Evolutionary conservation across 331 rosid species (phyloP), one percentile per base, ranked within the genome.

Genomic region (Pyrus hybrid): DNA sequence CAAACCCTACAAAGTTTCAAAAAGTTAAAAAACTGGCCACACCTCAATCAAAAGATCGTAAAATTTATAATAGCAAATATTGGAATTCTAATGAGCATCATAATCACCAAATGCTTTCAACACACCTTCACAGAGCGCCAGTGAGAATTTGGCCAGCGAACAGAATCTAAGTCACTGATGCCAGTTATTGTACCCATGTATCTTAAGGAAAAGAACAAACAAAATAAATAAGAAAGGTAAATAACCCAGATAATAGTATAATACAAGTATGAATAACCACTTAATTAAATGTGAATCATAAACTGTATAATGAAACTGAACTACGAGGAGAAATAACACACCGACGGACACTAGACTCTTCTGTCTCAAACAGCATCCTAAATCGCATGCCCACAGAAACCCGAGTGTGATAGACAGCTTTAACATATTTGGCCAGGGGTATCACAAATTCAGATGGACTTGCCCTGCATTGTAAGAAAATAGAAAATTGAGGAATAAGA

Each of bases 61-160:
- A 32, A 16, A 25, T 2, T 60, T 7, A 3, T 11, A 33, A 21
- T 2, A 35, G 30, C 29, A 61, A 33, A 37, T 5, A 73, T 23
- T 26, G 6, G 25, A 21, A 57, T 28, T 72, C 21, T 57, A 14
- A 62, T 12, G 13, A 68, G 63, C 51, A 61, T 37, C 23, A 47
- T 33, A 58, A 67, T 13, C 25, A 35, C 33, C 77, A 78, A 82
- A 61, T 71, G 64, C 67, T 74, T 71, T 43, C 37, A 54, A 75
- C 91, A 76, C 72, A 89, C 94, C 94, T 89, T 89, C 80, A 89
- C 91, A 74, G 94, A 89, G 37, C 90, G 94, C 94, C 94, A 89
- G 76, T 89, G 88, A 75, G 94, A 89, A 79, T 85, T 89, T 74
- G 85, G 74, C 94, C 94, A 89, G 78, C 90, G 91, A 77, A 81